Percentiles rank a stretch among this genome's conserved stretches.
These are phyloP conservation scores for Colletotrichum liriopes DNA, from an alignment of 2,329 filamentous ascomycete species.

Conservation along the genomic window DNA sequence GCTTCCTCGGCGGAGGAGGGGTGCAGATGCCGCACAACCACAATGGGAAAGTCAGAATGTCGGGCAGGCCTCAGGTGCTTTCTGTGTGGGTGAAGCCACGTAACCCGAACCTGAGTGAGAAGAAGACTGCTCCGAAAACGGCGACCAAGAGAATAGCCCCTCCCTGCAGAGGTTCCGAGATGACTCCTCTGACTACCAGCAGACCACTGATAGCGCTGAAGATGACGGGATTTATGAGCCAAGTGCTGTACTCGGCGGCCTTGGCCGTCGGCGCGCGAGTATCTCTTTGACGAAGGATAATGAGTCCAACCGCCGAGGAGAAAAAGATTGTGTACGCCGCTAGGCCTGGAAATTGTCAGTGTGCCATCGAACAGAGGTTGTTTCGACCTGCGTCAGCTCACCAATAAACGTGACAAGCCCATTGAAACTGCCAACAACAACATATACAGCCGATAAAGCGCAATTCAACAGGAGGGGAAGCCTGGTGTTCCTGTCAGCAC, in stretches of 20 bases:
- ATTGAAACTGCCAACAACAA: conserved; percentile 47
- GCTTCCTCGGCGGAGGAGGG: background rate
- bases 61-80: conserved; percentile 19
- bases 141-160: conserved; percentile 49
- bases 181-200: conserved; percentile 49
- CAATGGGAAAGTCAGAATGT: background rate
- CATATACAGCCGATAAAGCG: conserved; percentile 46
- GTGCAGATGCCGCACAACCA: conserved; percentile 18
- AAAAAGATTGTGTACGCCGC: conserved; percentile 47
- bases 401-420: conserved; percentile 48
- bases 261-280: conserved; percentile 38
- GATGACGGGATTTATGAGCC: conserved; percentile 47
- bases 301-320: conserved; percentile 47
- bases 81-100: conserved; percentile 42
- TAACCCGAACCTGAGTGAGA: conserved; percentile 46
- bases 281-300: conserved; percentile 46
- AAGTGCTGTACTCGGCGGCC: conserved; percentile 45
- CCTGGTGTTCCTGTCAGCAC: conserved; percentile 38
- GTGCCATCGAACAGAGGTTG: background rate
- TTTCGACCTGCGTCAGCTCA: conserved; percentile 1
- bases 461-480: conserved; percentile 47
- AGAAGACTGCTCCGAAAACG: conserved; percentile 47
- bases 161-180: conserved; percentile 49
- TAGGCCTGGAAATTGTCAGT: conserved; percentile 42
- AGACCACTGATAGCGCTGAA: conserved; percentile 48